Conservation (phyloP, 2,329 filamentous ascomycete genomes). For the Neofusicoccum sp. region DNA sequence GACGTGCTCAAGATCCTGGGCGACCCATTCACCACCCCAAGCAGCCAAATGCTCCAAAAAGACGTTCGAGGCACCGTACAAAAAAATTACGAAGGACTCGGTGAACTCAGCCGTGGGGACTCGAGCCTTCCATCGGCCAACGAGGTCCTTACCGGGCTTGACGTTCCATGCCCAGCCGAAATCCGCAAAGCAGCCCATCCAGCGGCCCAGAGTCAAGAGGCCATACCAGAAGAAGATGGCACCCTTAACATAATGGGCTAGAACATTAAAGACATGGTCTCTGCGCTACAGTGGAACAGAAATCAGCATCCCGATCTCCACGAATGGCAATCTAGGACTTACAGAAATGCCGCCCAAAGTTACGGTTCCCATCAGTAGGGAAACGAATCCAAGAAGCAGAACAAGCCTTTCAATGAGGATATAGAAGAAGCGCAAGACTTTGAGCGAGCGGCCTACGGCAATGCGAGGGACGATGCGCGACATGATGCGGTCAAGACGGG, state of each 20-base stretch:
- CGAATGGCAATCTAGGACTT: slow-evolving; percentile 45
- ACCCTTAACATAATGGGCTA: slow-evolving; percentile 93
- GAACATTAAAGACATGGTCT: slow-evolving; percentile 70
- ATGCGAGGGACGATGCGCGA: slow-evolving; percentile 55
- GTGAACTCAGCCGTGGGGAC: slow-evolving; percentile 80
- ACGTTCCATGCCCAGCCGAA: slow-evolving; percentile 96
- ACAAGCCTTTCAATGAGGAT: slow-evolving; percentile 72
- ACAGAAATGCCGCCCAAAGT: slow-evolving; percentile 83
- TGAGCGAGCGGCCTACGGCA: slow-evolving; percentile 56
- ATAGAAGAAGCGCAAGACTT: slow-evolving; percentile 60
- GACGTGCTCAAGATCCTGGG: slow-evolving; percentile 84
- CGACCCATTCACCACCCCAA: slow-evolving; percentile 68
- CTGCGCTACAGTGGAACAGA: slow-evolving; percentile 55
- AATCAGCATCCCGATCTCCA: not conserved
- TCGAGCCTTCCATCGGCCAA: slow-evolving; percentile 60
- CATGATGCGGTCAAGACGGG: slow-evolving; percentile 52
- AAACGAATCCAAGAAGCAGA: slow-evolving; percentile 73
- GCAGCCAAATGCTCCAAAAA: slow-evolving; percentile 85
- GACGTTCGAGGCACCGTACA: slow-evolving; percentile 86
- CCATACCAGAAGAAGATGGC: slow-evolving; percentile 95
- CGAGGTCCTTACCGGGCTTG: slow-evolving; percentile 59
- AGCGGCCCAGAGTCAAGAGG: slow-evolving; percentile 79
- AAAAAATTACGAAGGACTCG: slow-evolving; percentile 85
- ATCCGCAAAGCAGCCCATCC: slow-evolving; percentile 86
- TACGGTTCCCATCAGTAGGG: slow-evolving; percentile 68